Percentiles rank a stretch among this genome's conserved stretches.
phyloP scores from a whole-genome alignment of 805 yeast genomes.

The Nakazawaea ambrosiae region DNA sequence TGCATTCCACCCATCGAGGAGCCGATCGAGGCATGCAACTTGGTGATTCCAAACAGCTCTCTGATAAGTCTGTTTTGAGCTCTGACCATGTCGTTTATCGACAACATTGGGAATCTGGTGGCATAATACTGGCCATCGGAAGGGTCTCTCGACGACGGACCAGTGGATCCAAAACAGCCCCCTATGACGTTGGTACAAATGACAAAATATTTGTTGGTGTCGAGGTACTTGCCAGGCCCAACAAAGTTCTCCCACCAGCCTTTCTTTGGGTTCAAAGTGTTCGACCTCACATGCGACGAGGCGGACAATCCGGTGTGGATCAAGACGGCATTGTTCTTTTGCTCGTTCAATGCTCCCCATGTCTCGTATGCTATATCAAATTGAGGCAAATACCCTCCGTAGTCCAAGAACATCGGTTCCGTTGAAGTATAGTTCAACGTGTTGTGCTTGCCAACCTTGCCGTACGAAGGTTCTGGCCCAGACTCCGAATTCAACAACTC shows the following conservation, averaged over 20 bases:
- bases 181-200: conserved; percentile 90
- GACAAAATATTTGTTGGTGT: conserved; percentile 74
- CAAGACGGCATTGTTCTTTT: conserved; percentile 64
- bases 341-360: conserved; percentile 72
- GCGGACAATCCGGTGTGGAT: conserved; percentile 91
- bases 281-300: conserved; percentile 88
- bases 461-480: conserved; percentile 85
- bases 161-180: conserved; percentile 93
- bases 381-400: conserved; percentile 71
- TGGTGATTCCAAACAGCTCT: conserved; percentile 54
- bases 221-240: conserved; percentile 75
- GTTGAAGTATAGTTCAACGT: conserved; percentile 49
- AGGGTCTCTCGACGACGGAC: conserved; percentile 80
- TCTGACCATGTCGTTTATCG: conserved; percentile 85
- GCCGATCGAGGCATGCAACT: conserved; percentile 76
- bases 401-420: conserved; percentile 65
- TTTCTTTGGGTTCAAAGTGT: conserved; percentile 52
- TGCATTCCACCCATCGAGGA: conserved; percentile 99
- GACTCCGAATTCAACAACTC: conserved; percentile 36
- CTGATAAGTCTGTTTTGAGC: conserved; percentile 71
- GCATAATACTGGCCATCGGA: conserved; percentile 63
- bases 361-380: conserved; percentile 87
- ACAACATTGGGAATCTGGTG: conserved; percentile 79
- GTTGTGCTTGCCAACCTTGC: conserved; percentile 58
- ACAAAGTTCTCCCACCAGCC: conserved; percentile 98